Percentiles rank a stretch among this genome's conserved stretches.
phyloP scores from a whole-genome alignment of 441 rosid genomes.

The Raphanus hybrid region DNA sequence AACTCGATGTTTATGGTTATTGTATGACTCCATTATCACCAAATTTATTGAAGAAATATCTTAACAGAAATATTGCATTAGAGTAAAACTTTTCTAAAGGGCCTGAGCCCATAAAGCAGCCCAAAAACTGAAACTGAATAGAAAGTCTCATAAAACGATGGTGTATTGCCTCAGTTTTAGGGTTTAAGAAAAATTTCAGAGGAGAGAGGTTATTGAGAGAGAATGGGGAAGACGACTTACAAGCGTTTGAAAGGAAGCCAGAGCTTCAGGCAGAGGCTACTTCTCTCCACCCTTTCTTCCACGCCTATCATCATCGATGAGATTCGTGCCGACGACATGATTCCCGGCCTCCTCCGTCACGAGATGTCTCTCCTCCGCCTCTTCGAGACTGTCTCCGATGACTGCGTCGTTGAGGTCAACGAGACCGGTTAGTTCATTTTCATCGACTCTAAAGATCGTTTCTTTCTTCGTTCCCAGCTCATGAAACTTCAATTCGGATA shows the following conservation, averaged over 20 bases:
- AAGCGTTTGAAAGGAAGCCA: constrained; percentile 55
- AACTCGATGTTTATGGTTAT: no score
- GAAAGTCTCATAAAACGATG: no score
- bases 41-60: no score
- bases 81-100: no score
- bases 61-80: no score
- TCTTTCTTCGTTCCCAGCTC: neutral
- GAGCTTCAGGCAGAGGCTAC: constrained; percentile 70
- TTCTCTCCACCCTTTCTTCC: constrained; percentile 68
- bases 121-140: no score
- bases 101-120: no score
- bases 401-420: constrained; percentile 42
- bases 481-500: neutral
- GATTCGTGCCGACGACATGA: constrained; percentile 68
- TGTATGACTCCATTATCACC: no score
- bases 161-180: no score
- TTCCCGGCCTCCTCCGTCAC: constrained; percentile 80
- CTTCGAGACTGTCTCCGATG: constrained; percentile 71
- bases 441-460: neutral
- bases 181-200: no score
- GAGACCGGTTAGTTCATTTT: constrained; percentile 51
- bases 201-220: neutral
- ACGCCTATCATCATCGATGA: constrained; percentile 67
- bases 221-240: constrained; percentile 4
- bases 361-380: constrained; percentile 87